Conservation (phyloP, 768 basidiomycete species). For the Rhodotorula diobovata region DNA sequence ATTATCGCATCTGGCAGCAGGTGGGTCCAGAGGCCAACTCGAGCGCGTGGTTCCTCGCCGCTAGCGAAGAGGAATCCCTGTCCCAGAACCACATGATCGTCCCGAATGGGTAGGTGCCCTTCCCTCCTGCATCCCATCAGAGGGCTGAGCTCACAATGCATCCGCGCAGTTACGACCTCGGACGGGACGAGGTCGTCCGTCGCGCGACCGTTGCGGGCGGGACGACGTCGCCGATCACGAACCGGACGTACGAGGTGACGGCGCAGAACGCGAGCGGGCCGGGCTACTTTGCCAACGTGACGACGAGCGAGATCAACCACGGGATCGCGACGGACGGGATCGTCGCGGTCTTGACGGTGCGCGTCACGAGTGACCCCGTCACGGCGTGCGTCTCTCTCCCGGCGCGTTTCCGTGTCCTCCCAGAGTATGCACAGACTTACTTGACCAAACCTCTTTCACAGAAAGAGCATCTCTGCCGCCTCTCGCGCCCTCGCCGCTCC, state of each 20-base stretch:
- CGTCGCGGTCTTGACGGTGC: slow-evolving; percentile 71
- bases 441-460: background rate
- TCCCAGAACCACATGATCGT: slow-evolving; percentile 60
- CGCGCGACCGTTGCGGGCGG: slow-evolving; percentile 68
- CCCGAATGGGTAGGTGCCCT: slow-evolving; percentile 57
- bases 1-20: slow-evolving; percentile 82
- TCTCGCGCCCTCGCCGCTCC: background rate
- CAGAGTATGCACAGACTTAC: background rate
- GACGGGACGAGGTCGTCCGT: slow-evolving; percentile 78
- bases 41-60: slow-evolving; percentile 81
- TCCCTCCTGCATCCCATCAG: too few relatives aligned
- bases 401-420: background rate
- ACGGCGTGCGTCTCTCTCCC: background rate
- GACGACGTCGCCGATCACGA: slow-evolving; percentile 52
- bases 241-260: slow-evolving; percentile 44
- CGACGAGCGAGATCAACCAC: slow-evolving; percentile 47
- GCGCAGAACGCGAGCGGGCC: background rate
- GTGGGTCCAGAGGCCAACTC: slow-evolving; percentile 68
- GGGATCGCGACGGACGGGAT: slow-evolving; percentile 67
- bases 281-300: slow-evolving; percentile 23
- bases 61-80: slow-evolving; percentile 59
- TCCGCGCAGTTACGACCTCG: slow-evolving; percentile 63
- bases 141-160: background rate
- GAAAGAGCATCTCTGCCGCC: background rate
- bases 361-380: slow-evolving; percentile 54